Evolutionary conservation across 2,329 filamentous ascomycete genomes (phyloP), one percentile per base, ranked within the genome.

Genomic region (Colletotrichum sp.): DNA sequence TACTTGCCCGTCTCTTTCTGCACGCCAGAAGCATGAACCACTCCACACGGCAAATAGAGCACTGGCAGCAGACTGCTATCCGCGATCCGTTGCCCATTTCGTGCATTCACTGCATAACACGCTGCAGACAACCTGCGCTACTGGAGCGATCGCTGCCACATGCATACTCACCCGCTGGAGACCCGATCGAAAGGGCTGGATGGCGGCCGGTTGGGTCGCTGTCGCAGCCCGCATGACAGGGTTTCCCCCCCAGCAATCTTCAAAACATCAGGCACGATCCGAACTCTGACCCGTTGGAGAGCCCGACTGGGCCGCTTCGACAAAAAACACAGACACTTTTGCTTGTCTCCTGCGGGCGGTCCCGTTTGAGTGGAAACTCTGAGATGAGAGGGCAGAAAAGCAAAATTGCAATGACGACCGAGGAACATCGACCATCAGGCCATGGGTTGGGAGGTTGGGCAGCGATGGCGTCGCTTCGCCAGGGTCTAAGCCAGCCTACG

Each of bases 371-470:
- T 63, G 68, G 63, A 38, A 58, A 67, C 69, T 34, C 16, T 24
- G 58, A 58, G 47, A 66, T 63, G 62, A 74, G n/a, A n/a, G 24
- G 51, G 34, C 18, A 55, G 36, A 57, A 64, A 72, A 67, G 62
- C 63, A 67, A 73, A 18, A 74, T 66, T 72, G 55, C 61, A 57
- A 9, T 58, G 27, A 55, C 34, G 9, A 67, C 62, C 21, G 38
- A 69, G 64, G 38, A 54, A 24, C n/a, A 51, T 51, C 43, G 16
- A 34, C 24, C 51, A 43, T 75, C 66, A 47, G 74, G 67, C 72
- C 58, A 64, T 27, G 24, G 12, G 64, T 75, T 66, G 34, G 72
- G 72, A 21, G 12, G 59, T 75, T 68, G 72, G 74, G 74, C 74
- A 75, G 58, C 74, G 55, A 74, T 31, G 47, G 57, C 31, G 16